Evolutionary conservation across 2,329 filamentous ascomycete genomes (phyloP), one percentile per base, ranked within the genome.

Genomic region (Albophoma yamanashiensis): DNA sequence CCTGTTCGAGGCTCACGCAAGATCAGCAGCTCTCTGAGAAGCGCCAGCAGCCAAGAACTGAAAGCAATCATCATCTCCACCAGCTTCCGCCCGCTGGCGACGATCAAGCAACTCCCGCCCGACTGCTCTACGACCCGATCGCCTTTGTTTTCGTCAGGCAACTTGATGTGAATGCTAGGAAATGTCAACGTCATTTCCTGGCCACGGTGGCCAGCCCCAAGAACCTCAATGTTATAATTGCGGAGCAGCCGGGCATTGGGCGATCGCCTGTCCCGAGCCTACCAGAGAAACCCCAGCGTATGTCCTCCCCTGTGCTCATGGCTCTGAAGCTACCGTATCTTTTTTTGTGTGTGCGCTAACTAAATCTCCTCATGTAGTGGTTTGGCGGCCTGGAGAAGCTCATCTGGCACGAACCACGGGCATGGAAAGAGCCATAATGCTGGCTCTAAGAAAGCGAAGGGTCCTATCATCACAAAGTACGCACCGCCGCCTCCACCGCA

Each of bases 181-280:
- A 55, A 74, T 74, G 72, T 57, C 70, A 47, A 67, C 69, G 45
- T 60, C 71, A 58, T 61, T 65, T 56, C 62, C 68, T 59, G 67
- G 67, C 61, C 67, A 71, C 56, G 58, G 61, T 45, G 65, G 68
- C 61, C 72, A 67, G 31, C 62, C 71, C 36, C 71, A 74, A 55
- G 73, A 75, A 60, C 66, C 73, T 57, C 69, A 75, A 63, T 84
- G 82, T 68, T 83, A 82, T 68, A 83, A 82, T 66, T 84, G 82
- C 64, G 79, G 80, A 58, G 68, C 70, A 56, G 69, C 71, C 38
- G 78, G 78, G 4, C 82, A 84, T 66, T 83, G 79, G 74, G 73
- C 79, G 15, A 71, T 82, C 58, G 79, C 79, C 57, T 84, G 81
- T 66, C 81, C 79, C 9, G 77, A 82, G 61, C 75, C 78, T 27